Conservation (phyloP, 805 yeast genomes). For the Candida verbasci region DNA sequence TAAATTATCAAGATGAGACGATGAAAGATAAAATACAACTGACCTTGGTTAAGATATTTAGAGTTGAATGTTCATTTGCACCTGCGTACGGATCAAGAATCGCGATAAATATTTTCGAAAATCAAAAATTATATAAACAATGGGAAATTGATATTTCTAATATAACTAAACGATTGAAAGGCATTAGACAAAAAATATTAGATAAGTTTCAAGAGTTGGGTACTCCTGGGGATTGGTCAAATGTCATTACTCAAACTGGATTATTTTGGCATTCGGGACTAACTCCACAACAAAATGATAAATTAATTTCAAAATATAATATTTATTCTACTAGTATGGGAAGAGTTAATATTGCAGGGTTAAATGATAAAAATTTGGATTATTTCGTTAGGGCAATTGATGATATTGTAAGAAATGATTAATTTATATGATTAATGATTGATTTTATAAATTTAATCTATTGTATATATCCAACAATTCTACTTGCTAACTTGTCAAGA, state of each 20-base stretch:
- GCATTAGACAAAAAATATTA: constrained; percentile 25
- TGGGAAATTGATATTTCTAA: constrained; percentile 36
- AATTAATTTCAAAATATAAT: constrained; percentile 30
- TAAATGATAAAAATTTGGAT: constrained; percentile 36
- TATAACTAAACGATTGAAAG: constrained; percentile 27
- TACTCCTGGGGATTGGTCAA: constrained; percentile 44
- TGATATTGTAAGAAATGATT: constrained; percentile 24
- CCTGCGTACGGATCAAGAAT: constrained; percentile 46
- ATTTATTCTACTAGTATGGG: constrained; percentile 37
- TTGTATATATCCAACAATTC: too few relatives aligned
- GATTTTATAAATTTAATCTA: too few relatives aligned
- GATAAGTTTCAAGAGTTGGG: constrained; percentile 25
- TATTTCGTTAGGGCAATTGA: constrained; percentile 34
- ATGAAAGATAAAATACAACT: constrained; percentile 15
- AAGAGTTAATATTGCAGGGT: constrained; percentile 43
- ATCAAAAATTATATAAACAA: constrained; percentile 16
- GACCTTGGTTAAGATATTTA: constrained; percentile 27
- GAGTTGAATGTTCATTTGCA: constrained; percentile 42
- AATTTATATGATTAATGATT: too few relatives aligned
- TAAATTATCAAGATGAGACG: constrained; percentile 17
- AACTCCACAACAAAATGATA: constrained; percentile 26
- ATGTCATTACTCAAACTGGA: constrained; percentile 33
- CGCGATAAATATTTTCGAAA: constrained; percentile 27
- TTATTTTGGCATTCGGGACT: constrained; percentile 44
- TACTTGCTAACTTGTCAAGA: too few relatives aligned